Percentiles rank a stretch among this genome's conserved stretches.
Evolutionary conservation across 179 eudicot species (phyloP).

Genomic region (Actinidia arguta): DNA sequence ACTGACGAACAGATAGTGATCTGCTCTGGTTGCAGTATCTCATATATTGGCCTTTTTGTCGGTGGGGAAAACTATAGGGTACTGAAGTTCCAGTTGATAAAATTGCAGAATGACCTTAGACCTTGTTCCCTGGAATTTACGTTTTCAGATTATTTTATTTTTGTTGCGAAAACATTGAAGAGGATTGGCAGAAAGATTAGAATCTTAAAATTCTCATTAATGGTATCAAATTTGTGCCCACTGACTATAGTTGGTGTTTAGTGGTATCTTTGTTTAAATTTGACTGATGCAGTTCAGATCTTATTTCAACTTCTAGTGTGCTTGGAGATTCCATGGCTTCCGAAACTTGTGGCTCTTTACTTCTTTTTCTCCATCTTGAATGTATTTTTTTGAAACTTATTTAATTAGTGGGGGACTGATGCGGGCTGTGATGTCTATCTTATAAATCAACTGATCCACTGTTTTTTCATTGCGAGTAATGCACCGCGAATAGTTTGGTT

Average conservation of each 20-base stretch:
- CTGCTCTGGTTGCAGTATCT: constrained; percentile 25
- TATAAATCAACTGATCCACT: background rate
- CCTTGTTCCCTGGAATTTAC: constrained; percentile 6
- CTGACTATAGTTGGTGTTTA: constrained; percentile 6
- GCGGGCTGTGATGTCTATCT: background rate
- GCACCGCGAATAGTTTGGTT: constrained; percentile 3
- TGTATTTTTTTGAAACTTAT: constrained; percentile 6
- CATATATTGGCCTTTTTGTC: constrained; percentile 15
- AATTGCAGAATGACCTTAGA: background rate
- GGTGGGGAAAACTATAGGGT: constrained; percentile 24
- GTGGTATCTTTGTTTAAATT: background rate
- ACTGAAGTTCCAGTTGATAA: constrained; percentile 7
- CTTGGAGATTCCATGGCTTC: background rate
- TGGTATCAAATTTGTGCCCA: background rate
- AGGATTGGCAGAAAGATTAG: constrained; percentile 13
- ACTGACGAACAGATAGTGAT: constrained; percentile 21
- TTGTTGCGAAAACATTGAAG: background rate
- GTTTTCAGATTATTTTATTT: background rate
- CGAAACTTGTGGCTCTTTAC: background rate
- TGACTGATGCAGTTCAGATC: background rate
- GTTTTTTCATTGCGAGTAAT: background rate
- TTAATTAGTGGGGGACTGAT: constrained; percentile 10
- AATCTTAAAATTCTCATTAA: background rate
- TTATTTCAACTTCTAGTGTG: background rate
- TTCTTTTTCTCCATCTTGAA: constrained; percentile 6